A percentile compares a stretch with the other conserved stretches of the same genome.
Evolutionary conservation across 1,284 basidiomycete genomes (phyloP).

Genomic region (Albatrellus sp.): DNA sequence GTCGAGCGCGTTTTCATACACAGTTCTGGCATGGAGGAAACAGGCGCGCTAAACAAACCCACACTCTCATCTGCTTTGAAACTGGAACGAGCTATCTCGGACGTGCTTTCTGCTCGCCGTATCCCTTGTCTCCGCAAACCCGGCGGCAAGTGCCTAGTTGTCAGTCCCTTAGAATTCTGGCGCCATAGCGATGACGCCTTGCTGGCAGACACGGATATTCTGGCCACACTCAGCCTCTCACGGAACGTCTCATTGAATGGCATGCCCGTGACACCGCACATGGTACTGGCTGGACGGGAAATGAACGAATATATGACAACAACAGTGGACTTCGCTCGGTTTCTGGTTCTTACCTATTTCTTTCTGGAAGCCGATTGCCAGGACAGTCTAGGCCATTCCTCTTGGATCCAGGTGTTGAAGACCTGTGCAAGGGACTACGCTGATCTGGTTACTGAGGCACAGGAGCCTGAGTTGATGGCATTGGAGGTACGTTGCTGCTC

Average conservation of each 20-base stretch:
- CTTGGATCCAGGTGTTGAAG: slow-evolving; percentile 50
- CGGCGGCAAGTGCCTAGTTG: slow-evolving; percentile 46
- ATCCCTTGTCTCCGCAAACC: slow-evolving; percentile 38
- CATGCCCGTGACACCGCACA: slow-evolving; percentile 51
- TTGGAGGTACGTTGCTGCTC: slow-evolving; percentile 39
- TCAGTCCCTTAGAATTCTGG: slow-evolving; percentile 71
- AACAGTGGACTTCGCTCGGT: slow-evolving; percentile 50
- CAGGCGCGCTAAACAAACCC: slow-evolving; percentile 45
- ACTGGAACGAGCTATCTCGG: slow-evolving; percentile 45
- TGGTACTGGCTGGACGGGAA: slow-evolving; percentile 65
- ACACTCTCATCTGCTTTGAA: slow-evolving; percentile 51
- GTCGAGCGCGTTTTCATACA: slow-evolving; percentile 67
- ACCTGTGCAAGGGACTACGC: slow-evolving; percentile 29
- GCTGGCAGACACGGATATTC: slow-evolving; percentile 39
- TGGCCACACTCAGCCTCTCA: slow-evolving; percentile 39
- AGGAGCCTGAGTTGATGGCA: slow-evolving; percentile 55
- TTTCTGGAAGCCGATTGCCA: slow-evolving; percentile 64
- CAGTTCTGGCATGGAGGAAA: slow-evolving; percentile 36
- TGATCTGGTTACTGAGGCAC: slow-evolving; percentile 32
- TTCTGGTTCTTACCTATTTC: slow-evolving; percentile 67
- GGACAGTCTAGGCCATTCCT: slow-evolving; percentile 42
- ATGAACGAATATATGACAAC: slow-evolving; percentile 35
- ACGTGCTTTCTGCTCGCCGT: slow-evolving; percentile 27
- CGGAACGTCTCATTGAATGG: slow-evolving; percentile 45
- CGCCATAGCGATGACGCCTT: slow-evolving; percentile 42